phyloP scores from a whole-genome alignment of 2,329 filamentous ascomycete species.

The Cadophora luteo-olivacea region DNA sequence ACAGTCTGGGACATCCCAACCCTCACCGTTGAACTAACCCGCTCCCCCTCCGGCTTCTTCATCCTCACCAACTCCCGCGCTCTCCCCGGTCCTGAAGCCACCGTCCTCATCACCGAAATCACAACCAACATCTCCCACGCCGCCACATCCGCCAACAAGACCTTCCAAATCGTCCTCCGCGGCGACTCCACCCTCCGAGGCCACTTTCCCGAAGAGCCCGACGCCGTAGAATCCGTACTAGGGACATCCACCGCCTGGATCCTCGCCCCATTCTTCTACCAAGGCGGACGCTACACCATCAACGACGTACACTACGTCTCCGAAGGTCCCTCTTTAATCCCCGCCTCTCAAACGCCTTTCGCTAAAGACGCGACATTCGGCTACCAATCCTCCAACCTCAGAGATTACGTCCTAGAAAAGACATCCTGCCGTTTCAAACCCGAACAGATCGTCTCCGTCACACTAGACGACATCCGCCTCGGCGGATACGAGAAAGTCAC shows the following conservation, averaged over 20 bases:
- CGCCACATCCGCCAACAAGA: slow-evolving; percentile 46
- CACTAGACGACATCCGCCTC: slow-evolving; percentile 54
- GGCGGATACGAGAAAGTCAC: slow-evolving; percentile 53
- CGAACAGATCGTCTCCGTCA: slow-evolving; percentile 45
- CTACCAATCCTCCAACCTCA: slow-evolving; percentile 59
- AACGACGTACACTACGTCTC: slow-evolving; percentile 64
- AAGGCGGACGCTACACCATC: slow-evolving; percentile 64
- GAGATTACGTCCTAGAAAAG: slow-evolving; percentile 62
- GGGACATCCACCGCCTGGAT: slow-evolving; percentile 59
- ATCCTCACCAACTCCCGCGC: slow-evolving; percentile 66
- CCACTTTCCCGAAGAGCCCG: slow-evolving; percentile 61
- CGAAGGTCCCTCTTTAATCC: slow-evolving; percentile 55
- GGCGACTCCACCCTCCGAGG: slow-evolving; percentile 63
- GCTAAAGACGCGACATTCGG: slow-evolving; percentile 64
- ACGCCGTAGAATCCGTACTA: slow-evolving; percentile 57
- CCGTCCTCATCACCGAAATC: slow-evolving; percentile 54
- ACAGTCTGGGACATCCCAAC: slow-evolving; percentile 58
- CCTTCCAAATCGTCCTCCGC: slow-evolving; percentile 61
- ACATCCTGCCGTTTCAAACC: slow-evolving; percentile 48
- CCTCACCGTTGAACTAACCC: slow-evolving; percentile 53
- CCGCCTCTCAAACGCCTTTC: slow-evolving; percentile 60
- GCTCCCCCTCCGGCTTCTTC: slow-evolving; percentile 57
- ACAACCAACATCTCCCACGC: slow-evolving; percentile 56
- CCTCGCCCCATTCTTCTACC: slow-evolving; percentile 63
- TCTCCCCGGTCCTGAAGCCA: slow-evolving; percentile 55